These are phyloP conservation scores for Tetraselmis striata DNA, from an alignment of 139 green algal genomes.

Conservation along the genomic window DNA sequence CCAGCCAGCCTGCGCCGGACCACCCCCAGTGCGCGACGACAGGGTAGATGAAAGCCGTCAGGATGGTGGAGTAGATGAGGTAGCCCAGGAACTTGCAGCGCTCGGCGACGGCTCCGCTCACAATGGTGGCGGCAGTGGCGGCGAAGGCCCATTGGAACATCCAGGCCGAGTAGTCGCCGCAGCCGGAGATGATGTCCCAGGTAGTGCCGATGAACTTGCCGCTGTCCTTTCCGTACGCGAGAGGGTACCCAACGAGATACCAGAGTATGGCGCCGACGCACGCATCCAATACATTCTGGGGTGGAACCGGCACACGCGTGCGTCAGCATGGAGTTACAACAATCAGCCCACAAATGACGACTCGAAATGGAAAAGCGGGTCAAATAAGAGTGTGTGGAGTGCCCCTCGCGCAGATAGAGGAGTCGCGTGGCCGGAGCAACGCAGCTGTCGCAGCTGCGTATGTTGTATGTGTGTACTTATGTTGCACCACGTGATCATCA, in stretches of 20 bases:
- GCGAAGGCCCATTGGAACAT: constrained; percentile 44
- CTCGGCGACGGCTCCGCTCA: constrained; percentile 63
- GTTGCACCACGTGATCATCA: too few relatives aligned
- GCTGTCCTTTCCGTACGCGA: constrained; percentile 24
- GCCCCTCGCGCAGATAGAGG: too few relatives aligned
- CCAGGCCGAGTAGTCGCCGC: constrained; percentile 26
- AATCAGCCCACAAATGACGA: too few relatives aligned
- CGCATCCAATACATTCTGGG: constrained; percentile 32
- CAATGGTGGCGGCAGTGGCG: constrained; percentile 61
- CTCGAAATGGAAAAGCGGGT: too few relatives aligned
- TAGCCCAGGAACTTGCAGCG: constrained; percentile 31
- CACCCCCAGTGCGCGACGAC: constrained; percentile 63
- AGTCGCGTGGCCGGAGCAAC: too few relatives aligned
- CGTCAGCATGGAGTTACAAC: too few relatives aligned
- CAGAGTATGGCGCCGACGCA: constrained; percentile 17
- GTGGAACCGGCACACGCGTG: too few relatives aligned
- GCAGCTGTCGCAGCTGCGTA: too few relatives aligned
- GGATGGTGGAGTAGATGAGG: constrained; percentile 40
- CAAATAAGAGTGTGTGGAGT: too few relatives aligned
- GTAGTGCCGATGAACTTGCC: constrained; percentile 12
- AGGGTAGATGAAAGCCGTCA: constrained; percentile 67
- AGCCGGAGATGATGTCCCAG: background rate
- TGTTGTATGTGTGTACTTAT: too few relatives aligned
- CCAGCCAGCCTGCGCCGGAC: constrained; percentile 54
- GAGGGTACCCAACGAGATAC: constrained; percentile 30